Evolutionary conservation across 2,329 filamentous ascomycete species (phyloP).

Genomic region (Grosmannia serpens): DNA sequence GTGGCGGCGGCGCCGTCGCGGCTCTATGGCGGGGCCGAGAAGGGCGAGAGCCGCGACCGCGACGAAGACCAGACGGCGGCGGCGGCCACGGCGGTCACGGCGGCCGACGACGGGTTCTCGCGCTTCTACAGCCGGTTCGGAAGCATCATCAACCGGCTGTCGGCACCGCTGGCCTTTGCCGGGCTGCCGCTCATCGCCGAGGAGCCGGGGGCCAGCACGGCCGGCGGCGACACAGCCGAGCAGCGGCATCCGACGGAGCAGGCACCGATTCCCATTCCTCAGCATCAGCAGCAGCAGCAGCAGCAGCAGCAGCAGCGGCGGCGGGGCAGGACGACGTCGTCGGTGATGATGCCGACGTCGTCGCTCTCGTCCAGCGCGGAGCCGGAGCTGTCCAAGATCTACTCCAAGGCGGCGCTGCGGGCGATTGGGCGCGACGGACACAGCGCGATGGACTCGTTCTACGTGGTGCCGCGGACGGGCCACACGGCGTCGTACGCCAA

Average conservation of each 20-base stretch:
- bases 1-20: conserved; percentile 7
- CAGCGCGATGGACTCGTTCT: conserved; percentile 64
- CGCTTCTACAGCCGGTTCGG: conserved; percentile 90
- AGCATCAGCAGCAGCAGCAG: neutral
- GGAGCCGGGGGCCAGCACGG: conserved; percentile 20
- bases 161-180: conserved; percentile 84
- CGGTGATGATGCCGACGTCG: neutral
- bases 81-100: conserved; percentile 16
- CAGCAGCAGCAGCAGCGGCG: conserved; percentile 15
- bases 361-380: conserved; percentile 30
- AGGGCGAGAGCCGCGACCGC: conserved; percentile 14
- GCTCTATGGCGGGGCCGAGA: conserved; percentile 19
- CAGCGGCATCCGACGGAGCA: neutral
- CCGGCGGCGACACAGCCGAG: neutral
- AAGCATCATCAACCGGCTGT: conserved; percentile 75
- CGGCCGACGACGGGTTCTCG: conserved; percentile 68
- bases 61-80: conserved; percentile 13
- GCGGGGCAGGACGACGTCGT: neutral
- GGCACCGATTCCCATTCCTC: neutral
- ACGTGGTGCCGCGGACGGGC: conserved; percentile 84
- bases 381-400: conserved; percentile 71
- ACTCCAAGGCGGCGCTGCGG: conserved; percentile 73
- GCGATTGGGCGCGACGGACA: conserved; percentile 62
- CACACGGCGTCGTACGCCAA: conserved; percentile 89
- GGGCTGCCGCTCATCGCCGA: conserved; percentile 65